Percentiles rank a stretch among this genome's conserved stretches.
Conservation (phyloP, 1,139 yeast species). For the Pichia sp. region DNA sequence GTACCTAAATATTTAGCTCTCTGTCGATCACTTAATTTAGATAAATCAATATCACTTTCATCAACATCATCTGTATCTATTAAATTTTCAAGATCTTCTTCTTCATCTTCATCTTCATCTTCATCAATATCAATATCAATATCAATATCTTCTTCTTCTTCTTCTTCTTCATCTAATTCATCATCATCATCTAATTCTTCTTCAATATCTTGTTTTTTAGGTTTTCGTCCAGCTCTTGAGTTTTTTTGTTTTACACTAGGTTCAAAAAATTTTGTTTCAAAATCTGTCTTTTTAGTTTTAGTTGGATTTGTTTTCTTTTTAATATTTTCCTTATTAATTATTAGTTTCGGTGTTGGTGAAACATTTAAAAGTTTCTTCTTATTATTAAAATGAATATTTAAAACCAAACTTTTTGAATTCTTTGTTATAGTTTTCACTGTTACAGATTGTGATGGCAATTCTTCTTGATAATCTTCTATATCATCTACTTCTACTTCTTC, state of each 20-base stretch:
- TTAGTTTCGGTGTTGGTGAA: too few relatives aligned
- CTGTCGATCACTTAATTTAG: slow-evolving; percentile 60
- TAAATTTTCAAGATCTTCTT: slow-evolving; percentile 10
- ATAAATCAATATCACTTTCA: slow-evolving; percentile 34
- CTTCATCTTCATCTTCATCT: slow-evolving; percentile 22
- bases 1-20: slow-evolving; percentile 40
- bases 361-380: too few relatives aligned
- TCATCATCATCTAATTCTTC: slow-evolving; percentile 20
- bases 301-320: too few relatives aligned
- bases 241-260: slow-evolving; percentile 14
- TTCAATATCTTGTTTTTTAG: slow-evolving; percentile 29
- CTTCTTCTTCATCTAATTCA: slow-evolving; percentile 5
- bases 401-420: too few relatives aligned
- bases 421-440: too few relatives aligned
- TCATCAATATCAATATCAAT: slow-evolving; percentile 9
- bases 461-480: too few relatives aligned
- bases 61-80: slow-evolving; percentile 12
- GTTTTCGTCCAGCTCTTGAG: background rate
- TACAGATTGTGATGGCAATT: too few relatives aligned
- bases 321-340: too few relatives aligned
- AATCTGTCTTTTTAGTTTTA: too few relatives aligned
- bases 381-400: too few relatives aligned
- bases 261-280: too few relatives aligned
- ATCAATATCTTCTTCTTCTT: slow-evolving; percentile 9
- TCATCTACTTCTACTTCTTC: background rate